Conservation (phyloP, 2,329 filamentous ascomycete genomes). For the Alternaria hordeiaustralica region DNA sequence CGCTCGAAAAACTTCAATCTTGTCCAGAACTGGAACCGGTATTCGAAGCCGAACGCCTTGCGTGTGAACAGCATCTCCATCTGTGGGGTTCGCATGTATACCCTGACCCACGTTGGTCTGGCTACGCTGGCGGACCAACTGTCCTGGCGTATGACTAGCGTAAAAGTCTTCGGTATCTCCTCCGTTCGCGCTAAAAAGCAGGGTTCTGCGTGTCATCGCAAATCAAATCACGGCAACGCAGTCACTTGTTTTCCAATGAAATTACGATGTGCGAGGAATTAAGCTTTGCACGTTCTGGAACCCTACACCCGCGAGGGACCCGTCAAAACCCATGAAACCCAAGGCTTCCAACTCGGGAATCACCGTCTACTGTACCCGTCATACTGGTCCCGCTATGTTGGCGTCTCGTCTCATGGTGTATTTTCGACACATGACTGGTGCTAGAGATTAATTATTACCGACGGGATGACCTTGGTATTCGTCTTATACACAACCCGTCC, state of each 20-base stretch:
- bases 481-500: background rate
- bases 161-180: background rate
- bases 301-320: background rate
- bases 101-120: conserved; percentile 6
- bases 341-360: background rate
- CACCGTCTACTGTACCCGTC: background rate
- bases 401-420: background rate
- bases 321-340: background rate
- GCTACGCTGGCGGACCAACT: conserved; percentile 3
- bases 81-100: conserved; percentile 4
- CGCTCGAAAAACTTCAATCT: background rate
- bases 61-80: background rate
- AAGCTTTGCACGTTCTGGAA: background rate
- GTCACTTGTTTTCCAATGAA: background rate
- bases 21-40: background rate
- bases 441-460: background rate
- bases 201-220: background rate
- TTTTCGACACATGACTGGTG: background rate
- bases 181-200: conserved; percentile 4
- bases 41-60: conserved; percentile 4
- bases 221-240: background rate
- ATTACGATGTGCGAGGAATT: background rate
- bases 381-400: background rate
- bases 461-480: background rate
- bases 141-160: conserved; percentile 1